Base-by-base conservation (phyloP, 2,329 filamentous ascomycete genomes). In the Onygenales sp. region DNA sequence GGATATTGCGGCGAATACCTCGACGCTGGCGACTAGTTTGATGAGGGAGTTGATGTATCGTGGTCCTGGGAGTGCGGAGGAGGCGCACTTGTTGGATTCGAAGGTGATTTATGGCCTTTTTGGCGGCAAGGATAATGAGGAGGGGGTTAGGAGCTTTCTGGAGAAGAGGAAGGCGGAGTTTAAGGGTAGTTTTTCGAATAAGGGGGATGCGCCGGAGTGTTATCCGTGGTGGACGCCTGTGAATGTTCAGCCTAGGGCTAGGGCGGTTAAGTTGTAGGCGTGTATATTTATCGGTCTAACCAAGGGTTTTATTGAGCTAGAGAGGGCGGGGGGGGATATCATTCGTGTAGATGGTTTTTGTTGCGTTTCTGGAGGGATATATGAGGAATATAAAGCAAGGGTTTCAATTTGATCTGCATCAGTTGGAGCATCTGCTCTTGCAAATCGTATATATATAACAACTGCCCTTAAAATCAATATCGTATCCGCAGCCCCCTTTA, bases 41-140 rank as follows among this genome's bases (percentile, higher is more conserved):
- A 89, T 87, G 79, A 79, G 81, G 63, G 86, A 88, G 61, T 67
- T 91, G 72, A 83, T 90, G 73, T 88, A 78, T 63, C 63, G 70
- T 7, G 67, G 69, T 2, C 65, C 70, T 2, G 74, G 70, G 14
- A 81, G 76, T 21, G 79, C 85, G 0, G 87, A 91, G 70, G 84
- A 76, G 49, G 80, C 85, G 52, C 85, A 88, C 71, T 67, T 88
- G 58, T 69, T 90, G 33, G 86, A 91, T 56, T 73, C 70, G 6
- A 61, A 59, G 17, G 52, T 73, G 34, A 67, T 74, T n/a, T 66
- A 64, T 51, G 66, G 69, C 46, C 59, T 71, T 55, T 73, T 74
- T 60, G 67, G 62, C 4, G 51, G 54, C 36, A 80, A 77, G 58
- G 86, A 88, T 61, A 81, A 84, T 51, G 77, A 76, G 37, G 86